phyloP scores from a whole-genome alignment of 768 basidiomycete genomes.

The Trametes punicea region DNA sequence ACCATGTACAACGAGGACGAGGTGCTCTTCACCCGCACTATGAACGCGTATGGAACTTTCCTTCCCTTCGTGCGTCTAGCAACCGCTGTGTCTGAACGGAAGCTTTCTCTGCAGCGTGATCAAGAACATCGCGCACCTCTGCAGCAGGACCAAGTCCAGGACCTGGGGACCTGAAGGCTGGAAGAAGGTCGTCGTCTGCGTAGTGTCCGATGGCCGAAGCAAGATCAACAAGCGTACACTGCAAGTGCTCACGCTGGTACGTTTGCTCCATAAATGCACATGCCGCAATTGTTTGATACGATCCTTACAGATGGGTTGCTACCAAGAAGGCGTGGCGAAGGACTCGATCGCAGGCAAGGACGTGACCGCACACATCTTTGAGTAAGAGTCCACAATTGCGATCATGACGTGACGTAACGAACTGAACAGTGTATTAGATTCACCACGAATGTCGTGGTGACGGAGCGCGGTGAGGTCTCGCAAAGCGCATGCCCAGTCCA shows the following conservation, averaged over 20 bases:
- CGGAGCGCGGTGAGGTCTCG: constrained; percentile 76
- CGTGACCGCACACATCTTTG: constrained; percentile 91
- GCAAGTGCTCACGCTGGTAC: constrained; percentile 79
- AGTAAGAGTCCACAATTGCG: constrained; percentile 46
- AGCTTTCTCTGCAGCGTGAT: constrained; percentile 53
- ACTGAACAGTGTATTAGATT: constrained; percentile 42
- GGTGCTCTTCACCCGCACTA: constrained; percentile 70
- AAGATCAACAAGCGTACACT: constrained; percentile 90
- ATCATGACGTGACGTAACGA: neutral
- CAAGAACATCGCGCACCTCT: constrained; percentile 82
- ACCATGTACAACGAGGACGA: constrained; percentile 97
- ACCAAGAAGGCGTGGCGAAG: constrained; percentile 88
- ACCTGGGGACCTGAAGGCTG: constrained; percentile 87
- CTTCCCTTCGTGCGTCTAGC: neutral
- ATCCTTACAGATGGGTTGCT: constrained; percentile 69
- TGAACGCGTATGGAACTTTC: constrained; percentile 65
- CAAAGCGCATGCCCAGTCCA: constrained; percentile 78
- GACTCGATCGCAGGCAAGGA: constrained; percentile 87
- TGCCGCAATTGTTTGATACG: neutral
- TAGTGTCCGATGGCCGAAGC: constrained; percentile 81
- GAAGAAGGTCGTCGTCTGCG: constrained; percentile 87
- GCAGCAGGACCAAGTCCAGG: constrained; percentile 64
- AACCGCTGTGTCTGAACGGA: neutral
- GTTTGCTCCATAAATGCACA: constrained; percentile 20
- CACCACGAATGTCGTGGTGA: constrained; percentile 75